Evolutionary conservation across 345 rosid species (phyloP).

Genomic region (Gossypium ekmanianum): DNA sequence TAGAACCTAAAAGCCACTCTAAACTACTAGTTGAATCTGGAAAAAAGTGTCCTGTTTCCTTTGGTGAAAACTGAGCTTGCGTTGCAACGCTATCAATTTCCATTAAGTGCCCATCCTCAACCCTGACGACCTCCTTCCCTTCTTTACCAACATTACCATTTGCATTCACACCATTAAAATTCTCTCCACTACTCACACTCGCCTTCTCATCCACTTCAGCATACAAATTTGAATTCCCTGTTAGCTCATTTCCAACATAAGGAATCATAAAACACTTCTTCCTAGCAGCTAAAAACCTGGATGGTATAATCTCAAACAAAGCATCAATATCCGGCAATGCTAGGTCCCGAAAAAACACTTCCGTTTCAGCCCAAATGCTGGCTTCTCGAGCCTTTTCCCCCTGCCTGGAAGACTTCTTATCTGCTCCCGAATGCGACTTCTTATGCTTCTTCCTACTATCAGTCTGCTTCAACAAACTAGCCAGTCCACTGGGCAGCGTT

Average conservation of each 20-base stretch:
- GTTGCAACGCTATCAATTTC: constrained; percentile 37
- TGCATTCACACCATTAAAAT: constrained; percentile 19
- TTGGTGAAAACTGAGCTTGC: constrained; percentile 18
- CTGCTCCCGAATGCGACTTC: constrained; percentile 56
- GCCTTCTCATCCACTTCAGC: constrained; percentile 11
- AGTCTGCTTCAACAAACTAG: constrained; percentile 64
- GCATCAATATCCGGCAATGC: constrained; percentile 68
- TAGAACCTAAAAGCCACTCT: constrained; percentile 90
- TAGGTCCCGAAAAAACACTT: constrained; percentile 76
- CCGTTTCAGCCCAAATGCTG: constrained; percentile 72
- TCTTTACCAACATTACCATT: constrained; percentile 21
- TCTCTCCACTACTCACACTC: constrained; percentile 16
- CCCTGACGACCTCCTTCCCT: constrained; percentile 22
- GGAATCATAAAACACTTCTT: constrained; percentile 55
- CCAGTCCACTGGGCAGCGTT: constrained; percentile 61
- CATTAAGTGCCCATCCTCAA: constrained; percentile 38
- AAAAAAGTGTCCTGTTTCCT: constrained; percentile 29
- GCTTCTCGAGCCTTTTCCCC: constrained; percentile 55
- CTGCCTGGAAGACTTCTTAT: constrained; percentile 58
- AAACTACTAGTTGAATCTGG: constrained; percentile 40
- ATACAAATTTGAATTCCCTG: constrained; percentile 1
- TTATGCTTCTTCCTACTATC: constrained; percentile 70
- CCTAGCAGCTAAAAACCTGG: constrained; percentile 38
- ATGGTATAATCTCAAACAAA: constrained; percentile 43
- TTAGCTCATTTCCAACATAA: constrained; percentile 27